Evolutionary conservation across 2,329 filamentous ascomycete genomes (phyloP), one percentile per base, ranked within the genome.

Genomic region (Colletotrichum sojae): DNA sequence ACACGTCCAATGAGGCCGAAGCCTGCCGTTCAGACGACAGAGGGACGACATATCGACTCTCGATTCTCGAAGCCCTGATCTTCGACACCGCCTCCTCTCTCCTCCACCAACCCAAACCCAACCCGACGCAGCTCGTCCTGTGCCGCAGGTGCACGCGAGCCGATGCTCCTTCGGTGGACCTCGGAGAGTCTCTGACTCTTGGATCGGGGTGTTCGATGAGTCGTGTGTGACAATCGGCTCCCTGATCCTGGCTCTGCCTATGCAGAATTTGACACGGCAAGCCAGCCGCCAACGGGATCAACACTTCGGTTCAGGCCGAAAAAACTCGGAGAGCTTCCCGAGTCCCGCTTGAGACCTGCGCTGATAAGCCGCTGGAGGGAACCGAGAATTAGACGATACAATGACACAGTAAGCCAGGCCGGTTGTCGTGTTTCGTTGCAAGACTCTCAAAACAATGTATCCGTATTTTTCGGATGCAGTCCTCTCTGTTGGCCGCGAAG

Each of bases 171-270:
- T 46, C 46, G 18, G 40, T 60, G 55, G 66, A 66, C 56, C 67
- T 46, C 49, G 52, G 49, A 55, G 55, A 67, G 57, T 55, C 45
- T 69, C 18, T 69, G 66, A 69, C 66, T 65, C 61, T 22, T 27
- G 15, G 31, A 43, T 65, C 40, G 53, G 31, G 40, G 52, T 54
- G 27, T 18, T 36, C 45, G 61, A 62, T 69, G 62, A 69, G 61
- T 69, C 54, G 66, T 56, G 55, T 49, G 6, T 59, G 66, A 55
- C 66, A 60, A 49, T 43, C 48, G 40, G 39, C 48, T 55, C 61
- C 61, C 61, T 66, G 66, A 57, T 56, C 55, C 55, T 61, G 62
- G 55, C 55, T 51, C 46, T 36, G 43, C 43, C 49, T 60, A 45
- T 62, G 51, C 62, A 69, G 62, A 51, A n/a, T 56, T 40, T 66